Evolutionary conservation across 202 grass and related monocot genomes (phyloP).

Genomic region (Alloteropsis angusta): DNA sequence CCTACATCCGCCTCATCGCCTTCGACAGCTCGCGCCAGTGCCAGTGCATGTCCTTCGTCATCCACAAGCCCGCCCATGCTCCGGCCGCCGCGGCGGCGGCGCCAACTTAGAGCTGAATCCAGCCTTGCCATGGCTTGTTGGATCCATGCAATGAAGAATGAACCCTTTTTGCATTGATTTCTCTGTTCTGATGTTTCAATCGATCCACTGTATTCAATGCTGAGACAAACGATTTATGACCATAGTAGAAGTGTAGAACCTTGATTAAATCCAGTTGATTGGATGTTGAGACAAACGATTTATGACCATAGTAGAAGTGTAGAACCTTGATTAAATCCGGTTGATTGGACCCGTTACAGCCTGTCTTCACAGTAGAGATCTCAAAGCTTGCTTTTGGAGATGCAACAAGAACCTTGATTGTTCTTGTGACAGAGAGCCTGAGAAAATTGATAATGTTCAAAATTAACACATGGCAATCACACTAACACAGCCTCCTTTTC

Average conservation of each 20-base stretch:
- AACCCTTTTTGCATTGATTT: neutral
- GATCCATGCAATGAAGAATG: neutral
- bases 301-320: no score
- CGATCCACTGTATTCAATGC: neutral
- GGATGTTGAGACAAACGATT: neutral
- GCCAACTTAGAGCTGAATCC: neutral
- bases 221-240: neutral
- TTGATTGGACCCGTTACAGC: neutral
- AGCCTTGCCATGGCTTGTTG: neutral
- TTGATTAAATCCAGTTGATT: neutral
- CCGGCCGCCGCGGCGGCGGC: neutral
- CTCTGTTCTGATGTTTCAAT: neutral
- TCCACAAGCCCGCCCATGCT: constrained; percentile 29
- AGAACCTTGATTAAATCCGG: no score
- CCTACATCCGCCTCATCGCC: constrained; percentile 54
- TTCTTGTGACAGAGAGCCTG: neutral
- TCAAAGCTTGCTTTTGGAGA: neutral
- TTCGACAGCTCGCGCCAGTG: constrained; percentile 47
- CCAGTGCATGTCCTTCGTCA: constrained; percentile 62
- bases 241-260: no score
- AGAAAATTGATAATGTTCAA: neutral
- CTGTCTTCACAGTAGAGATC: neutral
- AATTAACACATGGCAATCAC: neutral
- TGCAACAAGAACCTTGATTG: neutral
- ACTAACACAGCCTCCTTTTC: neutral